Evolutionary conservation across 2,329 filamentous ascomycete genomes (phyloP), one percentile per base, ranked within the genome.

Genomic region (Didymella arachidicola): DNA sequence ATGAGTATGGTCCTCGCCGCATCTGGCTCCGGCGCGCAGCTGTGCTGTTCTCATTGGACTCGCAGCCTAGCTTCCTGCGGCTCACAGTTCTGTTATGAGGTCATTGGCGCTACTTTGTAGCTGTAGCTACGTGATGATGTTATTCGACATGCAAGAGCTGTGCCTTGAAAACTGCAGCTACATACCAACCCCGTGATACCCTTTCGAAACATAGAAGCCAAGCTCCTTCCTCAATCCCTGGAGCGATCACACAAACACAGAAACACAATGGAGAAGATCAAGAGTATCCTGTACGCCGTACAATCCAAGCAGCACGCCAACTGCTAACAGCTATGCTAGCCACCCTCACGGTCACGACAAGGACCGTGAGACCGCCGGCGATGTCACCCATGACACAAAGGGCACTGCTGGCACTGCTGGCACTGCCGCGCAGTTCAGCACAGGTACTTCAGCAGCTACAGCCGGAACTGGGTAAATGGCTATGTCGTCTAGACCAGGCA

Each of bases 261-360:
- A 38, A 52, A 19, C 64, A 61, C 39, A 56, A 81, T 81, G 79
- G 74, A 81, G 56, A 79, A 80, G 71, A 66, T 81, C 54, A 81
- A 80, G 75, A 75, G 72, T 64, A 69, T 80, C 52, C 67, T 81
- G 78, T 79, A 64, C 63, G 77, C 51, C 14, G 22, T 34, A 18
- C 46, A 6, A 11, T 27, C 2, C 38, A 18, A 8, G 4, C 2
- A 14, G n/a, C 7, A 29, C 27, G 22, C n/a, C 38, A 26, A 39
- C 11, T 42, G 36, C 44, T 60, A 10, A 43, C 57, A 74, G 69
- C 51, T 68, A 68, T 39, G 65, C 69, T 43, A 69, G 72, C 44
- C 64, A 72, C 30, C 60, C 67, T 55, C 76, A 79, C 66, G 72
- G 76, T 52, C 66, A 70, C 27, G 70, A 79, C 60, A 66, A 73